Evolutionary conservation across 331 rosid genomes (phyloP).

Genomic region (Spiraea crenata): DNA sequence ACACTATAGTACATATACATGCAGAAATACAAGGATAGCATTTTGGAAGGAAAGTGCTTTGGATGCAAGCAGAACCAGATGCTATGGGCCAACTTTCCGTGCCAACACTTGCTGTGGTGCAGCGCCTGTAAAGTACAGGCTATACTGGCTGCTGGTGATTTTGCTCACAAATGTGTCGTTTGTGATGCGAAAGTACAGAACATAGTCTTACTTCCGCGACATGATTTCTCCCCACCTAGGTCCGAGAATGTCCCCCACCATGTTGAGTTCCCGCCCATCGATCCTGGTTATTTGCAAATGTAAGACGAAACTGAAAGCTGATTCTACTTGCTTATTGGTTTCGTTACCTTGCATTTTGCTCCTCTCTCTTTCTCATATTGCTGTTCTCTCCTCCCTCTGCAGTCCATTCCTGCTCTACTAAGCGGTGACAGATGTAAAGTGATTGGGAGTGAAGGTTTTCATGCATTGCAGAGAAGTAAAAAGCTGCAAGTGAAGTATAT

Average conservation of each 20-base stretch:
- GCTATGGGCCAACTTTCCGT: constrained; percentile 43
- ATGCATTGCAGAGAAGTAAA: constrained; percentile 4
- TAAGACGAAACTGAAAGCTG: neutral
- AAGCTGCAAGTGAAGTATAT: neutral
- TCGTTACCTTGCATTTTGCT: neutral
- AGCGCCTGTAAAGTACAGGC: constrained; percentile 31
- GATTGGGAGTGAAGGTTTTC: neutral
- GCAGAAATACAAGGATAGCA: constrained; percentile 31
- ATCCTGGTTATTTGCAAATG: constrained; percentile 22
- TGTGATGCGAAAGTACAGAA: constrained; percentile 34
- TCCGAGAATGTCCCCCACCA: no score
- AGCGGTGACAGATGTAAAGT: neutral
- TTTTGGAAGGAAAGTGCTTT: constrained; percentile 31
- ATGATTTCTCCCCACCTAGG: constrained; percentile 25
- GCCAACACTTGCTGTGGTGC: constrained; percentile 47
- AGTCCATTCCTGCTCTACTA: constrained; percentile 14
- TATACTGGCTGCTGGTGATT: constrained; percentile 23
- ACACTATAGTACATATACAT: neutral
- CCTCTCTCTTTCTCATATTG: neutral
- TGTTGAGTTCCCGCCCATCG: neutral
- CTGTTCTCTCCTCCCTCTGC: neutral
- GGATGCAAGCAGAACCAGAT: constrained; percentile 28
- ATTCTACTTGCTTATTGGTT: neutral
- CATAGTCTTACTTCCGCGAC: constrained; percentile 5
- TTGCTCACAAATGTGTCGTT: constrained; percentile 35